Evolutionary conservation across 768 basidiomycete species (phyloP), one percentile per base, ranked within the genome.

Genomic region (Tephrocybe sp.): DNA sequence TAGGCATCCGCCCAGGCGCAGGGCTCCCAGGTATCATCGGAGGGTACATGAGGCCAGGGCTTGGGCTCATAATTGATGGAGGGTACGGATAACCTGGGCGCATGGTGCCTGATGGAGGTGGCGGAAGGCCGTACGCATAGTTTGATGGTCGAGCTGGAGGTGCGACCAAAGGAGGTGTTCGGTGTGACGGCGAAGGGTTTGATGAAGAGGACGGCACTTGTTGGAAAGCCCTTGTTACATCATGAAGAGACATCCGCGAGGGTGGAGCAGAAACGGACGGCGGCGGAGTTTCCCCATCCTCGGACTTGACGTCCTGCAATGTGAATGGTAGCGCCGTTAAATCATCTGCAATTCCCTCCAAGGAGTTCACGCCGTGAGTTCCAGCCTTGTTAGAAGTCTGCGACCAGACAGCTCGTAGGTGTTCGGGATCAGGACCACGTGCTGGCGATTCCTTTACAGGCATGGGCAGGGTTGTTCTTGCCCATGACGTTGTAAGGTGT

Each of bases 201-300:
- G 81, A 76, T 2, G 88, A 75, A 8, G 74, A 75, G 5, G 81
- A 70, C 3, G 90, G 90, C 23, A 93, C 91, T 67, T 86, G 86
- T 62, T 93, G 91, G 71, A 93, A 93, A 18, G 90, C 89, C 51
- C 88, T 83, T 11, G 87, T 90, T 28, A 92, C 89, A 49, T 93
- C 91, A 50, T 86, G 84, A 33, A 86, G 68, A 3, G 89, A 90
- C 82, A 91, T 88, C 34, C 88, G 83, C 15, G 85, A 85, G 21
- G 88, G 79, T 20, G 80, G 73, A 23, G 78, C 69, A 18, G 81
- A 73, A 4, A 78, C 72, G 7, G 72, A 68, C 20, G 86, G 83
- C 12, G 88, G 88, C 2, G 89, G 87, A 2, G 88, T 89, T 64
- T 84, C 85, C 17, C 88, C 90, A 58, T 88, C 89, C 63, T 92